Base-by-base conservation (phyloP, 805 yeast genomes). In the Lipomyces japonicus region DNA sequence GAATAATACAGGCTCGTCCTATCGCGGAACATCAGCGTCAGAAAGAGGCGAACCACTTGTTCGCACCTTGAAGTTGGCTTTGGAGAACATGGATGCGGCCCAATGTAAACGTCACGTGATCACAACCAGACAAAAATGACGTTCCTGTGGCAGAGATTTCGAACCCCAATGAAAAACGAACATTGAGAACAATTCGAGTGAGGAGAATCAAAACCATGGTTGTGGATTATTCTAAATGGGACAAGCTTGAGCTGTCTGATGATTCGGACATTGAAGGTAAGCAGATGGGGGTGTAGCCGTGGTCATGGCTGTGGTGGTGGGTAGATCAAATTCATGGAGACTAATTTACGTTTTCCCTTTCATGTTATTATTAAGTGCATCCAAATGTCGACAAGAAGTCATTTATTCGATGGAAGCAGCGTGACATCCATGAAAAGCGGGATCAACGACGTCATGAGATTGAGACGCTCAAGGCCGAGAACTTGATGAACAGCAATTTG, bases 191-290 rank as follows among this genome's bases (percentile, higher is more conserved):
- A n/a, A n/a, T n/a, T n/a, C n/a, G n/a, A n/a, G n/a, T n/a, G n/a
- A n/a, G n/a, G n/a, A n/a, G n/a, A n/a, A n/a, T n/a, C n/a, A 14
- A 18, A 35, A 63, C 38, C 23, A 86, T 86, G 95, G 81, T 86
- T 28, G 81, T 93, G 58, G 98, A 93, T 67, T 93, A 93, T 70
- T 88, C 96, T 9, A 93, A 91, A 66, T 93, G 98, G 97, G 99
- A 93, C 69, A 87, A 88, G 66, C 79, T 93, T 51, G 98, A 93
- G 67, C 72, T 93, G 35, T 87, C 96, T 19, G 99, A 93, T 66
- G 99, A 93, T 68, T 88, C 96, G 6, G 98, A 93, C 63, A 74
- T 93, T 42, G 98, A 93, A 64, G 66, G 66, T 63, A 45, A 19
- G 63, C 31, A 22, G 7, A 10, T 12, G 10, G 6, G 14, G 22